Percentiles rank a stretch among this genome's conserved stretches.
Conservation (phyloP, 768 basidiomycete genomes). For the Leccinum disarticulatum region DNA sequence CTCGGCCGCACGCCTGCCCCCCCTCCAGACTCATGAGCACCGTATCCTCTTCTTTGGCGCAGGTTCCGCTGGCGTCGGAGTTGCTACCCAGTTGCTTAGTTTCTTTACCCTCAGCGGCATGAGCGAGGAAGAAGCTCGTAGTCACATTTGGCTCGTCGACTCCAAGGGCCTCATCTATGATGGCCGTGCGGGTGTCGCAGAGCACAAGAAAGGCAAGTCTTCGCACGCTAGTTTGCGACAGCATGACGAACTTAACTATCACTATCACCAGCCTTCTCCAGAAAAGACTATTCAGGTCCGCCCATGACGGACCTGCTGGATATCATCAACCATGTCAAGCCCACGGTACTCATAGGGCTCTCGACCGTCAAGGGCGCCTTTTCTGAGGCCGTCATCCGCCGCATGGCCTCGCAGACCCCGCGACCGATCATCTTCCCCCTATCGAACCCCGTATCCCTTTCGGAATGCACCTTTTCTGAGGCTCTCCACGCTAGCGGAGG, state of each 20-base stretch:
- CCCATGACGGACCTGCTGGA: slow-evolving; percentile 74
- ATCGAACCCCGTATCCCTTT: slow-evolving; percentile 82
- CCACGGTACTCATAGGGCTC: slow-evolving; percentile 86
- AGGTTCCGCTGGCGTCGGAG: slow-evolving; percentile 90
- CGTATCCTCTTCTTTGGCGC: slow-evolving; percentile 92
- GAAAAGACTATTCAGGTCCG: slow-evolving; percentile 74
- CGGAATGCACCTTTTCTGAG: slow-evolving; percentile 78
- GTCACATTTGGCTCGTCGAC: slow-evolving; percentile 80
- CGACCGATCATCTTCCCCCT: slow-evolving; percentile 92
- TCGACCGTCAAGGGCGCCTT: slow-evolving; percentile 89
- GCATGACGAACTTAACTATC: neutral
- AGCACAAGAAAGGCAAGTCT: slow-evolving; percentile 77
- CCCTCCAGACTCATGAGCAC: slow-evolving; percentile 65
- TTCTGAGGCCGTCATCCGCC: slow-evolving; percentile 62
- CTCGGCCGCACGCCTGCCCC: slow-evolving; percentile 80
- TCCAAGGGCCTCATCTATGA: slow-evolving; percentile 84
- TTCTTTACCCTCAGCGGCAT: slow-evolving; percentile 86
- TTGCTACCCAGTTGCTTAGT: slow-evolving; percentile 83
- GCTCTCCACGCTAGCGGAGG: slow-evolving; percentile 74
- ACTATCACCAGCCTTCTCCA: slow-evolving; percentile 66
- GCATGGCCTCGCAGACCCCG: slow-evolving; percentile 77
- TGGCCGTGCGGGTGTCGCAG: slow-evolving; percentile 67
- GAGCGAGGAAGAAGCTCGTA: slow-evolving; percentile 71
- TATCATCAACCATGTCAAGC: slow-evolving; percentile 77
- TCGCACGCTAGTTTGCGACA: neutral